Base-by-base conservation (phyloP, 768 basidiomycete genomes). In the Pisolithus microcarpus region DNA sequence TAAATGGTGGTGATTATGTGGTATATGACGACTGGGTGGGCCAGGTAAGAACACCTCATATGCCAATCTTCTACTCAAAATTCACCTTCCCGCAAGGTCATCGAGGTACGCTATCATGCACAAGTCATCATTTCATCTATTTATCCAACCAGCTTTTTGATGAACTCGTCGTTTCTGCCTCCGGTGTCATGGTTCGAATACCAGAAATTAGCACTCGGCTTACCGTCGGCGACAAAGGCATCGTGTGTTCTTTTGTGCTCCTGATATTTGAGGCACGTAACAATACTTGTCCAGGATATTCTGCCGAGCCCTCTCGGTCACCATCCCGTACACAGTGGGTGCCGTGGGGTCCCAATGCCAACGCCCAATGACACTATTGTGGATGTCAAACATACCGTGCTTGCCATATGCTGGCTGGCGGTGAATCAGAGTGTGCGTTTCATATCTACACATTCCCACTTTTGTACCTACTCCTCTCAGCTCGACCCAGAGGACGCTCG, bases 11-110 rank as follows among this genome's bases (percentile, higher is more conserved):
- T 6, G 90, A 93, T 66, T 89, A 84, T 70, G 88, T 94, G 44
- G 72, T 83, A 16, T 81, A 82, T 60, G 79, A 87, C 57, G 81
- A 91, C 64, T 96, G 93, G 92, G 72, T 95, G 60, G 92, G 92
- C 48, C 89, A 91, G 76, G 89, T 88, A 64, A 63, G 79, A 36
- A 38, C 38, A 48, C n/a, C 28, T 52, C 53, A 52, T 51, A 21
- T 51, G 53, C 44, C 51, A 7, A 47, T 36, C 46, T 18, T 38
- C 42, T 42, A 34, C 30, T 49, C 50, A 36, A 40, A 50, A 43
- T 51, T 60, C 42, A 56, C 49, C 49, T 45, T 26, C 56, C 49
- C 26, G 54, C 31, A 53, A 88, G 84, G 76, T 91, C 39, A 79
- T 90, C 49, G 89, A 91, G 79, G 88, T 91, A 64, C 55, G 76